phyloP scores from a whole-genome alignment of 2,329 filamentous ascomycete species.

The Nothophaeocryptopus gaeumannii region DNA sequence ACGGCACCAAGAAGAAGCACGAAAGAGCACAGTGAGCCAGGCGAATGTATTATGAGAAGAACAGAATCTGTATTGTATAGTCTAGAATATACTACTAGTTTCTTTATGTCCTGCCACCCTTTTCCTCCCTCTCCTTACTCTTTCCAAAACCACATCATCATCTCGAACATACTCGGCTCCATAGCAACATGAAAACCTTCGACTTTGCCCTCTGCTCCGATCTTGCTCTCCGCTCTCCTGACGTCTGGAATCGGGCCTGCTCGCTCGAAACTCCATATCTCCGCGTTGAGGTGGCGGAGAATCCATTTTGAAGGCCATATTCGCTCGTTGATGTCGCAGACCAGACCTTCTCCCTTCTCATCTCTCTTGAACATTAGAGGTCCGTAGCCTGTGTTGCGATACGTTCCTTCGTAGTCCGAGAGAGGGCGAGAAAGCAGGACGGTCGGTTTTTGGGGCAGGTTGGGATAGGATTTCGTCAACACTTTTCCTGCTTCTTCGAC shows the following conservation, averaged over 20 bases:
- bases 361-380: not conserved
- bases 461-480: not conserved
- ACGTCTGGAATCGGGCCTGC: not conserved
- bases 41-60: too few species aligned
- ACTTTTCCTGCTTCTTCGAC: not conserved
- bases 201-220: not conserved
- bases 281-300: not conserved
- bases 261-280: not conserved
- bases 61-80: too few species aligned
- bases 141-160: not conserved
- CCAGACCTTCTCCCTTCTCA: not conserved
- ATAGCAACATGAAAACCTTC: not conserved
- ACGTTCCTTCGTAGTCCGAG: not conserved
- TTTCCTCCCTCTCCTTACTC: not conserved
- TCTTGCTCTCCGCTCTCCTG: slow-evolving; percentile 2
- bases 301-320: not conserved
- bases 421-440: not conserved
- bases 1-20: too few species aligned
- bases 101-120: too few species aligned
- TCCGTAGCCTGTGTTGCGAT: not conserved
- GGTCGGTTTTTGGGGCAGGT: not conserved
- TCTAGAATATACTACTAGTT: too few species aligned
- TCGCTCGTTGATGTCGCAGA: not conserved
- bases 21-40: too few species aligned
- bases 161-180: not conserved